phyloP scores from a whole-genome alignment of 768 basidiomycete genomes.

The Tylopilus rubrobrunneus region DNA sequence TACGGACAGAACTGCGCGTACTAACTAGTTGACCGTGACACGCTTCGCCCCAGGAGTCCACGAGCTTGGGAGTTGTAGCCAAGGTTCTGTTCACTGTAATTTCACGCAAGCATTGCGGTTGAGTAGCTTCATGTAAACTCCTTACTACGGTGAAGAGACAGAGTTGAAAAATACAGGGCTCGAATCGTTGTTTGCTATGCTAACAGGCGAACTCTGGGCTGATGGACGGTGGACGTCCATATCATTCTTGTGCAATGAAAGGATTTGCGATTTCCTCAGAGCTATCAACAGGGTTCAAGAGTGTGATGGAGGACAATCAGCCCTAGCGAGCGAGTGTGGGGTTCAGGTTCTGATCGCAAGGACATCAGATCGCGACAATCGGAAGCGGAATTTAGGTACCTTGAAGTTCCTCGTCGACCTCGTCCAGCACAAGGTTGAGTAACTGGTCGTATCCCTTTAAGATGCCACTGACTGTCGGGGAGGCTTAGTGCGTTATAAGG shows the following conservation, averaged over 20 bases:
- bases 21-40: neutral
- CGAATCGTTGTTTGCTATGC: neutral
- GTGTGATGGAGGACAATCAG: slow-evolving; percentile 89
- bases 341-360: slow-evolving; percentile 52
- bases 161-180: slow-evolving; percentile 4
- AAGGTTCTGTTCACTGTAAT: slow-evolving; percentile 13
- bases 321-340: slow-evolving; percentile 65
- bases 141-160: slow-evolving; percentile 15
- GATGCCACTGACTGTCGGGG: slow-evolving; percentile 71
- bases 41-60: neutral
- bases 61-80: neutral
- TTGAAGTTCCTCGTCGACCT: slow-evolving; percentile 80
- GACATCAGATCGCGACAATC: slow-evolving; percentile 12
- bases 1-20: neutral
- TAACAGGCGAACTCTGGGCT: neutral
- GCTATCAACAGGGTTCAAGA: slow-evolving; percentile 93
- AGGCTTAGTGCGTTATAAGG: neutral
- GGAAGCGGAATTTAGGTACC: slow-evolving; percentile 39
- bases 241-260: slow-evolving; percentile 66
- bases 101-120: slow-evolving; percentile 7
- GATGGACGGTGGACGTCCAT: neutral
- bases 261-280: slow-evolving; percentile 93
- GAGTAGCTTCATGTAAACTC: slow-evolving; percentile 16
- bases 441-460: slow-evolving; percentile 97
- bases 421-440: slow-evolving; percentile 94